phyloP scores from a whole-genome alignment of 306 rosid species.

The Vachellia collinsii region DNA sequence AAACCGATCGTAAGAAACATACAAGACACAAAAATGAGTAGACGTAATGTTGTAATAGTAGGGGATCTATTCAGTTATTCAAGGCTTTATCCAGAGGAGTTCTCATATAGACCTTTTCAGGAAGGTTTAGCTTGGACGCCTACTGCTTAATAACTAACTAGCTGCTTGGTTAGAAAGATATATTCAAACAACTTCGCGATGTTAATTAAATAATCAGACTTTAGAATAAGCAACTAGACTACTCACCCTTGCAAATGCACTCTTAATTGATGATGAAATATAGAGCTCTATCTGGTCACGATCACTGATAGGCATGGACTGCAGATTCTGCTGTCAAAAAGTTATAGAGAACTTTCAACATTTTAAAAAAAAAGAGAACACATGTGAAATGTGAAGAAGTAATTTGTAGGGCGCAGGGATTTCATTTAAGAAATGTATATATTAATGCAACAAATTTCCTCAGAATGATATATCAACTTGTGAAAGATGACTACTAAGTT shows the following conservation, averaged over 20 bases:
- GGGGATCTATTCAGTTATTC: constrained; percentile 1
- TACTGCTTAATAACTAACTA: constrained; percentile 1
- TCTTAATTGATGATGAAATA: constrained; percentile 73
- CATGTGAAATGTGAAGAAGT: neutral
- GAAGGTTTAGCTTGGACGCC: neutral
- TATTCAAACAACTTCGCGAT: constrained; percentile 32
- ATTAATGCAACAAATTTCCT: constrained; percentile 14
- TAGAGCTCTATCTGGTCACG: constrained; percentile 92
- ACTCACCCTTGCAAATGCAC: constrained; percentile 88
- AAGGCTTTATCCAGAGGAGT: neutral
- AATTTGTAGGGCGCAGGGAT: neutral
- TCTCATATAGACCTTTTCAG: neutral
- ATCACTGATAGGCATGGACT: constrained; percentile 69
- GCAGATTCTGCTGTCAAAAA: constrained; percentile 57
- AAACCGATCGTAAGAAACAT: neutral
- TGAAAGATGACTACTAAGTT: constrained; percentile 36
- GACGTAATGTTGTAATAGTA: neutral
- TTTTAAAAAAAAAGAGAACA: neutral
- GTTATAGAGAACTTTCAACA: constrained; percentile 28
- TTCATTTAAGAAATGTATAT: constrained; percentile 9
- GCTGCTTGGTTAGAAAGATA: neutral
- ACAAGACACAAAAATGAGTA: neutral
- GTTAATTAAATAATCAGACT: constrained; percentile 33
- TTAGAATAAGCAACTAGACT: constrained; percentile 28
- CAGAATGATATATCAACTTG: constrained; percentile 32